Evolutionary conservation across 1,139 yeast genomes (phyloP).

Genomic region (Magnusiomyces magnusii): DNA sequence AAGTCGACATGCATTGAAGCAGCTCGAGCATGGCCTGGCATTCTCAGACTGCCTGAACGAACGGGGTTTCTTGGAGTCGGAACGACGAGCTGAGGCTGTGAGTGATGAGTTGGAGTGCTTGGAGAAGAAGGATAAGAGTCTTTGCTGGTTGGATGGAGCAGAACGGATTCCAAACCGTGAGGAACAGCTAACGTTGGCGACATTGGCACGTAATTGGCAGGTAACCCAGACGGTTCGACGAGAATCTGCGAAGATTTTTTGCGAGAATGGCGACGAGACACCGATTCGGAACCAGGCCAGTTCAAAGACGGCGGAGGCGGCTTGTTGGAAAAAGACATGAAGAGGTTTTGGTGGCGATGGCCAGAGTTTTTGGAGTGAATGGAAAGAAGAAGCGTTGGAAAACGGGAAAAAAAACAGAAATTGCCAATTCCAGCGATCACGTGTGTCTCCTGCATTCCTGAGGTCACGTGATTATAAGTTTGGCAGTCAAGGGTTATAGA

Average conservation of each 20-base stretch:
- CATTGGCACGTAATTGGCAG: conserved; percentile 15
- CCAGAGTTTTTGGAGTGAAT: neutral
- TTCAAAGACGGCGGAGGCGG: neutral
- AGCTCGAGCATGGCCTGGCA: neutral
- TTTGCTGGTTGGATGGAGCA: no score
- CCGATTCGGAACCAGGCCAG: neutral
- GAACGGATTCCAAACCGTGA: conserved; percentile 9
- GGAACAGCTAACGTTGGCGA: conserved; percentile 16
- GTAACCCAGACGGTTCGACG: conserved; percentile 29
- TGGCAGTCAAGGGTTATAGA: no score
- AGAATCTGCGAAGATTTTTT: conserved; percentile 32
- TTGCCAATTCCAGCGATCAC: no score
- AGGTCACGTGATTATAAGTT: no score
- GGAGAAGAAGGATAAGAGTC: neutral
- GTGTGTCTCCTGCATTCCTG: no score
- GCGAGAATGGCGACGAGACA: conserved; percentile 23
- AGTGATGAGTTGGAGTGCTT: neutral
- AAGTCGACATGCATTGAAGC: neutral
- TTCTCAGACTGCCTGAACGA: neutral
- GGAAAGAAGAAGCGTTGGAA: no score
- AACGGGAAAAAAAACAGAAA: no score
- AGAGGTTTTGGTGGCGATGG: neutral
- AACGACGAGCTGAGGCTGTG: neutral
- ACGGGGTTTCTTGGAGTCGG: neutral
- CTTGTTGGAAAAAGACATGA: neutral